Evolutionary conservation across 805 yeast species (phyloP), one percentile per base, ranked within the genome.

Genomic region (Metschnikowia corniflorae): DNA sequence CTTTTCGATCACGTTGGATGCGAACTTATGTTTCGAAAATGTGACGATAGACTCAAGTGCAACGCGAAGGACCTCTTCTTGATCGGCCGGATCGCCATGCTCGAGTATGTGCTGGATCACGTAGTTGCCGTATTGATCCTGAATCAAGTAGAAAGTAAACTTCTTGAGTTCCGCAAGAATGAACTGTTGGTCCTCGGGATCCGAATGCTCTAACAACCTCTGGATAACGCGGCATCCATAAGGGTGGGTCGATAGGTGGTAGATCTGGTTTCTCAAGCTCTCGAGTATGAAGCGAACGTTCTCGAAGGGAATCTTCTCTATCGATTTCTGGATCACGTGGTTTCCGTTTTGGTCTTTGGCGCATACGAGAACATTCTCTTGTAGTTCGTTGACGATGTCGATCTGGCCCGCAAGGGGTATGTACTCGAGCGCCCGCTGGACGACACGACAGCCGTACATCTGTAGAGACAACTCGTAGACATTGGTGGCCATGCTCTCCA

Each of bases 141-240:
- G 95, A 40, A 89, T 85, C 53, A 93, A 71, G 53, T 77, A 80
- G 46, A 75, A 82, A 16, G 86, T 75, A 53, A 77, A 83, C 34
- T 78, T 75, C 49, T 80, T 80, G 52, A 93, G 69, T 55, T 87
- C 95, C 17, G 64, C 67, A 51, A 93, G 62, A 37, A 93, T 80
- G 35, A 67, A 69, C 17, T 70, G 63, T 58, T 85, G 89, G 50
- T 87, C 89, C 5, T 68, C 73, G 7, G 59, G 60, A 16, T 73
- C 68, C 2, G 94, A 85, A 61, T 76, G 82, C 61, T 93, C 97
- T 44, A 93, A 69, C 49, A 91, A 70, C 45, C 98, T 73, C 65
- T 93, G 99, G 45, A 93, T 85, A 2, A 93, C 98, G 37, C 99
- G 76, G 62, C 99, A 93, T 15, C 99, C 99, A 60, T 93, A 93